These are phyloP conservation scores for Aspergillus bridgeri DNA, from an alignment of 495 filamentous ascomycete species.

Conservation along the genomic window DNA sequence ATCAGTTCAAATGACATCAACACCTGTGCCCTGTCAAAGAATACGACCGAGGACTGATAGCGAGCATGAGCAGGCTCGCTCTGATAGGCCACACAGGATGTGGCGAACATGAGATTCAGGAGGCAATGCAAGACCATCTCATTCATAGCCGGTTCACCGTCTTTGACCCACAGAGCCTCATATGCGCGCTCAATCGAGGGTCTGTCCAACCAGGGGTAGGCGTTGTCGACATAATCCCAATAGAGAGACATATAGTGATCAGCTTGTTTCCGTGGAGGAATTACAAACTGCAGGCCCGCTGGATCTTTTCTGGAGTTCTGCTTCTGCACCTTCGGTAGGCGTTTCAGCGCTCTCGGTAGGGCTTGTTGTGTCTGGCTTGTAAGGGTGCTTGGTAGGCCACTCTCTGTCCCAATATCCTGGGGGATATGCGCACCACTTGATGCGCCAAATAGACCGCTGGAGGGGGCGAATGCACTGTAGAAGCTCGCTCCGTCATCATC, in stretches of 20 bases:
- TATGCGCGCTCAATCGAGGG: neutral
- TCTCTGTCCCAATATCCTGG: neutral
- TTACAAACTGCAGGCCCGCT: neutral
- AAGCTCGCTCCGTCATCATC: neutral
- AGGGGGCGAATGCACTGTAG: neutral
- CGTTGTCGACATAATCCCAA: neutral
- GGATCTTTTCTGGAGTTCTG: neutral
- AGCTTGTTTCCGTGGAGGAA: neutral
- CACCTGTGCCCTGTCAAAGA: neutral
- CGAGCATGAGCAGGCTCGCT: slow-evolving; percentile 10
- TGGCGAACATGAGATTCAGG: slow-evolving; percentile 17
- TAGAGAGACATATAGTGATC: neutral
- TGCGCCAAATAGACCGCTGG: neutral
- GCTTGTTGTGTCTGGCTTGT: neutral
- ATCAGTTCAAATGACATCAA: neutral
- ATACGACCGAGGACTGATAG: slow-evolving; percentile 9
- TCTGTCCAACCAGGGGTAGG: neutral
- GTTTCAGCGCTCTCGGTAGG: neutral
- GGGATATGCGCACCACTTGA: neutral
- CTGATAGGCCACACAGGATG: slow-evolving; percentile 17
- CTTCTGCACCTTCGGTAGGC: neutral
- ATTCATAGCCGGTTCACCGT: slow-evolving; percentile 10
- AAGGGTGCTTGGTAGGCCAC: neutral
- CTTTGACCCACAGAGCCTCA: neutral
- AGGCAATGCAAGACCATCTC: slow-evolving; percentile 17